Evolutionary conservation across 1,284 basidiomycete genomes (phyloP), one percentile per base, ranked within the genome.

Genomic region (Sphagnurus paluster): DNA sequence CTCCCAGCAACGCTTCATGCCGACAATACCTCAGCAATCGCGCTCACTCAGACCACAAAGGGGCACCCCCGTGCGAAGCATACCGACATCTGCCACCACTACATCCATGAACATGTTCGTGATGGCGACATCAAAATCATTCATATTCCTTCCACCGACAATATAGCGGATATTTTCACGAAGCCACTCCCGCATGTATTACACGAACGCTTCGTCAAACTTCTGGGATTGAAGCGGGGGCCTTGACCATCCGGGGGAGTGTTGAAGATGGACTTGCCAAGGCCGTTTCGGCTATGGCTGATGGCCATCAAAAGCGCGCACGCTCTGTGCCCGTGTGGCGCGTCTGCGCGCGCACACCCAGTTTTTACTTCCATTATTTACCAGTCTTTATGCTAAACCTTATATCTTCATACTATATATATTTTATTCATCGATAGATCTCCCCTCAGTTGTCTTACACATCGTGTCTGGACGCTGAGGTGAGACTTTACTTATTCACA

Each of bases 91-190:
- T 48, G 52, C 3, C 58, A n/a, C n/a, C n/a, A n/a, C n/a, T n/a
- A n/a, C n/a, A n/a, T n/a, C n/a, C n/a, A n/a, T n/a, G n/a, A n/a
- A 69, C 38, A 37, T 1, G 62, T 76, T 2, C 51, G 56, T 1
- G 34, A 48, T 0, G 56, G 57, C 1, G 39, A 62, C 0, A 51
- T 76, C 19, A n/a, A 42, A 0, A 26, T 74, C 7, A 52, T 24
- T 23, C 36, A 21, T 13, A 28, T 39, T 20, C 38, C 38, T 19
- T 39, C 38, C 24, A 4, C 38, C 0, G 60, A 67, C 2, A 70
- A 71, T 36, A 21, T 62, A 6, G 67, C 74, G 5, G 67, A 76
- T 54, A 58, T 74, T 9, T 54, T 76, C 32, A 76, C 71, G 2
- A 76, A 76, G 41, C 42, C 66, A 0, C 56, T 74, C 0, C 52